Evolutionary conservation across 106 monocot species (phyloP), one percentile per base, ranked within the genome.

Genomic region (Allium sativum): DNA sequence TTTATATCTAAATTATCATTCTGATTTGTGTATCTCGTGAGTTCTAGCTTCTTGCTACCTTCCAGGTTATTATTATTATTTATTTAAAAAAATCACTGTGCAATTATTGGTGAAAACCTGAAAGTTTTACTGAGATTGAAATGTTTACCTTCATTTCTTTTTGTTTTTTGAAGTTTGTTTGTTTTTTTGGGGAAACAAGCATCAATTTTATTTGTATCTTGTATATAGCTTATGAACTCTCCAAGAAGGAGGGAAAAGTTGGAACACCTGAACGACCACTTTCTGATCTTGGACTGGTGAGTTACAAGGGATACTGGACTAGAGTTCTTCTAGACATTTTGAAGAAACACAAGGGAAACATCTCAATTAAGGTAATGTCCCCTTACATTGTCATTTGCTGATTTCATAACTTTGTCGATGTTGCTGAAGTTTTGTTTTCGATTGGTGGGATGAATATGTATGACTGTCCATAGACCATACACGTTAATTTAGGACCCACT

Each of bases 171-270:
- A 20, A 59, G 5, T 3, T 21, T 31, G 8, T 42, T 21, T 15
- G 8, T n/a, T 40, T 22, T 7, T 59, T 12, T 12, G 40, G 1
- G 10, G 21, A 59, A 19, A 59, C 31, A 31, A 31, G 31, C 1
- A 31, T 40, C 9, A 10, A 40, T 40, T 40, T 59, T 12, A 19
- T 11, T 1, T 11, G 11, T 50, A 50, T 9, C 11, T 58, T 58
- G 40, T 12, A 21, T 41, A 14, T 78, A 95, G 95, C 95, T 7
- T 96, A 96, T 79, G 95, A 96, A 69, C 95, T 96, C 57, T 90
- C 95, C 31, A 96, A 95, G 78, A 95, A 96, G 69, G 95, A 90
- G 77, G 87, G 95, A 14, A 96, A 96, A 69, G 90, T 96, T 53
- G 95, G 95, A 47, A 90, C 90, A 51, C 95, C 95, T 4, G 95